Conservation (phyloP, 768 basidiomycete species). For the Serendipita sp. region DNA sequence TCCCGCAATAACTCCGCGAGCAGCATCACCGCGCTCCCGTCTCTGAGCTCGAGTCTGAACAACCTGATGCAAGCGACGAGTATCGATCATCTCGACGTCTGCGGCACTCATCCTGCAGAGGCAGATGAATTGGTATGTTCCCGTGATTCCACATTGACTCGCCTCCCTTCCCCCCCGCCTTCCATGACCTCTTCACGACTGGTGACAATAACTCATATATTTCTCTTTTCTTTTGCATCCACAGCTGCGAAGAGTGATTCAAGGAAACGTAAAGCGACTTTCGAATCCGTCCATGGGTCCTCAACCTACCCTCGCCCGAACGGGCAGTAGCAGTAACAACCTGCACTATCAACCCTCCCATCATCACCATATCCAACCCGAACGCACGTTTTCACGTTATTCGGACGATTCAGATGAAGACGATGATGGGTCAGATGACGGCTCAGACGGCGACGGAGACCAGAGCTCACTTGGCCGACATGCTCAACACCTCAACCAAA, state of each 20-base stretch:
- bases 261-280: background rate
- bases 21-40: background rate
- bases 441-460: background rate
- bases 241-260: constrained; percentile 1
- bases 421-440: background rate
- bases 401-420: background rate
- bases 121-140: background rate
- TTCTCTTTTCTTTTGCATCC: background rate
- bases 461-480: too few relatives aligned
- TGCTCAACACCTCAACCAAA: too few relatives aligned
- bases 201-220: background rate
- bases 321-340: background rate
- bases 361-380: background rate
- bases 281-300: background rate
- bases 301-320: background rate
- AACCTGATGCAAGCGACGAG: background rate
- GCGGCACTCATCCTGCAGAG: background rate
- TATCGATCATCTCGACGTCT: background rate
- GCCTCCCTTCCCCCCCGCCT: too few relatives aligned
- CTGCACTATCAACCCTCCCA: background rate
- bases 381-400: background rate
- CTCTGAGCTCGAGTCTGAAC: background rate
- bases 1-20: background rate
- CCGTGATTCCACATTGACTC: too few relatives aligned
- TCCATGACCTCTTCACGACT: too few relatives aligned